Evolutionary conservation across 352 stramenopile species (phyloP), one percentile per base, ranked within the genome.

Genomic region (Vaucheria bursata): DNA sequence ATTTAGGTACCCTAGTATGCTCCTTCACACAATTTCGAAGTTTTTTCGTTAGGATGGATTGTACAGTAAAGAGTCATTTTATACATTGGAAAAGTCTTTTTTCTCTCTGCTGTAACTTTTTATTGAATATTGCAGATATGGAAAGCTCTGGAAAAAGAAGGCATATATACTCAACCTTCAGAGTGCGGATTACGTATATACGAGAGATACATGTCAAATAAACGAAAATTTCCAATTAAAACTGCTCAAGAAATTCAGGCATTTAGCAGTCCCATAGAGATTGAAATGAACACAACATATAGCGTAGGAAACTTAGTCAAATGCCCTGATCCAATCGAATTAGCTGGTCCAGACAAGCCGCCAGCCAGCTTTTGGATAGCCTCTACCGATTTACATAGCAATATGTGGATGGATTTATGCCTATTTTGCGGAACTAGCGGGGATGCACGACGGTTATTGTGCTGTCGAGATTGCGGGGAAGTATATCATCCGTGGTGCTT

Each of bases 401-500:
- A 87, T 65, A 88, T 87, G 33, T 98, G 93, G 92, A 75, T 96
- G 49, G 94, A 98, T 84, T 82, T 91, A 59, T 98, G 94, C 77
- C 86, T 90, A 1, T 85, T 90, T 7, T 97, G 94, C 68, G 75
- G 50, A 12, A 71, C 68, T 49, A 89, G 89, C 29, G 92, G 92
- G 1, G 79, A 53, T 12, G 18, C 37, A 8, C 12, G 67, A 7
- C n/a, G 39, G n/a, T 90, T 97, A 76, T 84, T 98, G 1, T 98
- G 97, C 78, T 98, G 94, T 74, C 86, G 96, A 7, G 94, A 98
- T 80, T 98, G 94, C 74, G 94, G 94, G 39, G 94, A 98, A 88
- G 89, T 88, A 0, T 96, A 95, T 73, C 94, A 98, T 83, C 86
- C 86, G 0, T 97, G 97, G 83, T 98, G 94, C 85, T 81, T 84